phyloP scores from a whole-genome alignment of 345 rosid genomes.

The Anacardium occidentale region DNA sequence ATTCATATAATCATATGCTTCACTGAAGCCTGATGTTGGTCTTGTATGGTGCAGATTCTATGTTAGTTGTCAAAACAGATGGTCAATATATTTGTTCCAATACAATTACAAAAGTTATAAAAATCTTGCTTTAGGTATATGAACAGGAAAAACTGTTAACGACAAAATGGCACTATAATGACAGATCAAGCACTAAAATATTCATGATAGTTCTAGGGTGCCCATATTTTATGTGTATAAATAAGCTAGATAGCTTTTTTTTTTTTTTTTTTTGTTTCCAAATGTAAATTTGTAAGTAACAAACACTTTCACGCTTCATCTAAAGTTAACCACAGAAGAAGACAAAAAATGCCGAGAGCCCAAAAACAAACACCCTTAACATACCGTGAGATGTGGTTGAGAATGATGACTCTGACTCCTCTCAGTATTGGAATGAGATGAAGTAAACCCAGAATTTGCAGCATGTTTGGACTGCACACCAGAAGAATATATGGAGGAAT shows the following conservation, averaged over 20 bases:
- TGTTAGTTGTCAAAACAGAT: conserved; percentile 4
- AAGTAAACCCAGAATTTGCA: conserved; percentile 26
- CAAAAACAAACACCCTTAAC: conserved; percentile 16
- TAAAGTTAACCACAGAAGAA: not conserved
- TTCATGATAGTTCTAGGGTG: not conserved
- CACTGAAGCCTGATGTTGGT: conserved; percentile 38
- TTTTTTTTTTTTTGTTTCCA: not conserved
- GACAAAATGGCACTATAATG: conserved; percentile 7
- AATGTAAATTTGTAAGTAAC: not conserved
- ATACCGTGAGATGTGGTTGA: conserved; percentile 41
- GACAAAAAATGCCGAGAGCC: not conserved
- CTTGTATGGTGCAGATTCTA: conserved; percentile 45
- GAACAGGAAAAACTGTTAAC: not conserved
- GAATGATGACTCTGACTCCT: conserved; percentile 42
- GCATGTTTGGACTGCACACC: conserved; percentile 30
- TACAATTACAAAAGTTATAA: not conserved
- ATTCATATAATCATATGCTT: conserved; percentile 47
- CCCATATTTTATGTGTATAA: no score
- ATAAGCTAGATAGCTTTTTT: no score
- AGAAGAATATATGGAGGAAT: conserved; percentile 31
- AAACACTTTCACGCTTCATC: not conserved
- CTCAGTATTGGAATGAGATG: conserved; percentile 36
- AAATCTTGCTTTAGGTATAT: not conserved
- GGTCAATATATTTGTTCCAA: not conserved
- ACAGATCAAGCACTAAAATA: conserved; percentile 3